Conservation (phyloP, 371 early-diverging fungal genomes). For the Mucor irregularis region DNA sequence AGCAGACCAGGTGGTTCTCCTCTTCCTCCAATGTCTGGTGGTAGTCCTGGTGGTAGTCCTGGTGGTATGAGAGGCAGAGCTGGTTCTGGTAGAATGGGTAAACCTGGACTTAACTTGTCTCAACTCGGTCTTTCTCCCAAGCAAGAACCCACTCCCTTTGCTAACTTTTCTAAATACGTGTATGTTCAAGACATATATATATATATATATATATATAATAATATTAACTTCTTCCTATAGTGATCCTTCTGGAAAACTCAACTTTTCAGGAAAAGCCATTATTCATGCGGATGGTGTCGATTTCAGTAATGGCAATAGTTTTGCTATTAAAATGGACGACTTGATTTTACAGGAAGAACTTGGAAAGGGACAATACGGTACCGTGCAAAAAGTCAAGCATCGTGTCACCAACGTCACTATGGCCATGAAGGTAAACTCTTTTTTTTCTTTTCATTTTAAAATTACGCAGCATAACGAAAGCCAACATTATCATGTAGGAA, state of each 20-base stretch:
- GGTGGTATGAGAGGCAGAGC: constrained; percentile 9
- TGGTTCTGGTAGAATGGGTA: constrained; percentile 27
- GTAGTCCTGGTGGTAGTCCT: constrained; percentile 4
- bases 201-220: neutral
- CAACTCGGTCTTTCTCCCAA: constrained; percentile 39
- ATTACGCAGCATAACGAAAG: neutral
- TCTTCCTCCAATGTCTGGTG: constrained; percentile 23
- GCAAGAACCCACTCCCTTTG: constrained; percentile 58
- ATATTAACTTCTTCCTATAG: constrained; percentile 40
- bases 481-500: constrained; percentile 72
- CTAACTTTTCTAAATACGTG: constrained; percentile 75
- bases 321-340: constrained; percentile 88
- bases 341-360: constrained; percentile 76
- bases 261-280: constrained; percentile 90
- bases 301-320: constrained; percentile 85
- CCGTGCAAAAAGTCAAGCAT: constrained; percentile 88
- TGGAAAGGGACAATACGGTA: constrained; percentile 92
- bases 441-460: neutral
- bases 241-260: constrained; percentile 86
- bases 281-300: constrained; percentile 89
- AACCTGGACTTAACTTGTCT: constrained; percentile 35
- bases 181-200: constrained; percentile 27
- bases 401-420: constrained; percentile 88
- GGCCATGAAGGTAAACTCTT: constrained; percentile 86
- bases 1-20: constrained; percentile 28